Evolutionary conservation across 2,329 filamentous ascomycete genomes (phyloP), one percentile per base, ranked within the genome.

Genomic region (Triangularia verruculosa): DNA sequence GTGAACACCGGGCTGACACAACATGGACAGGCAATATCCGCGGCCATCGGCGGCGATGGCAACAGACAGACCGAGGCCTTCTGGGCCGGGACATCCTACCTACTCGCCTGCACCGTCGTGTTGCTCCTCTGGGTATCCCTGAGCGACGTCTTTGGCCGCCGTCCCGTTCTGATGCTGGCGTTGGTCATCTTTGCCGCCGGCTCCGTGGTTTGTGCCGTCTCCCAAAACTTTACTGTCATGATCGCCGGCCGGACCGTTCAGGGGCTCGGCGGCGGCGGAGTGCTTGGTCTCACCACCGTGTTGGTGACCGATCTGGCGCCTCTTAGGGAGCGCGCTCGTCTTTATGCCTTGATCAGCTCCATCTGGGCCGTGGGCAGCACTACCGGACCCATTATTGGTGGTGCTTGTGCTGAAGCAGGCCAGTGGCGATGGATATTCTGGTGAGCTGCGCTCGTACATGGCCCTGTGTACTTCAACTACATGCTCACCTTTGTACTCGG

Each of bases 201-300:
- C 12, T 66, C 84, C 51, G 77, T 88, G 58, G 82, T 82, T 4
- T 75, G 87, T 30, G 86, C 86, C 76, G 47, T 72, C 20, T 75
- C 76, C 0, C 59, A 68, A 4, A 69, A 58, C 65, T 75, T 75
- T 60, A 20, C 56, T 30, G 65, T 73, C 17, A 64, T 78, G 28
- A 72, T 79, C 22, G 57, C 65, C 6, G 77, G 77, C 15, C 71
- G 77, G 3, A 62, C 71, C 1, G 62, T 78, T 4, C 76, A 79
- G 55, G 77, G 77, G 11, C 51, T 76, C 0, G 74, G 75, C 5
- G 72, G 68, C 6, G 74, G 73, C 22, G 74, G 74, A 0, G 68
- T 75, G 3, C 71, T 73, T 43, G 70, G 74, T 2, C 67, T 75
- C 1, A 67, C 62, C 55, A 72, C 75, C 56, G 66, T 77, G 52